These are phyloP conservation scores for Komagataella mondaviorum DNA, from an alignment of 805 yeast genomes.

Conservation along the genomic window DNA sequence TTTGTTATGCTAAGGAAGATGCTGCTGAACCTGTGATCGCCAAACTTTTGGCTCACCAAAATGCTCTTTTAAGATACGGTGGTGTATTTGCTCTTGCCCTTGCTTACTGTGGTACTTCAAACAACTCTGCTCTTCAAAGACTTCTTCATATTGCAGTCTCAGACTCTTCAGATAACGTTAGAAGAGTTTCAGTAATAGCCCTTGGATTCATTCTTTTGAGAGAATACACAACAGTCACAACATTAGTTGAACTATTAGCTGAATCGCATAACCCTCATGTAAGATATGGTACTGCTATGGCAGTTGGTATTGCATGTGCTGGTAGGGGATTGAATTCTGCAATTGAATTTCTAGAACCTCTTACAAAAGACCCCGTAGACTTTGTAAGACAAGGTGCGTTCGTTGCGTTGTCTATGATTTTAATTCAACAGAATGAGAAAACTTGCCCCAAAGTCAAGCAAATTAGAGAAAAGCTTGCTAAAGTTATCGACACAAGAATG, in stretches of 20 bases:
- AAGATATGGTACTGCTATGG: conserved; percentile 96
- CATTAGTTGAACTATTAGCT: conserved; percentile 82
- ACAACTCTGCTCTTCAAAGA: conserved; percentile 74
- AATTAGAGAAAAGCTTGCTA: conserved; percentile 60
- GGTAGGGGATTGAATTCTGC: conserved; percentile 87
- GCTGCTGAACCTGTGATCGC: conserved; percentile 60
- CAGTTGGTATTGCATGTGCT: conserved; percentile 93
- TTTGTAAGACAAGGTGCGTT: conserved; percentile 97
- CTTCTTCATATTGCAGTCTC: conserved; percentile 90
- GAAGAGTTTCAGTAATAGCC: conserved; percentile 89
- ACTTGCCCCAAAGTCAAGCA: conserved; percentile 69
- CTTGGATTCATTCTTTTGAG: conserved; percentile 85
- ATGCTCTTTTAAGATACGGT: conserved; percentile 83
- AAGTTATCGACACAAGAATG: conserved; percentile 72
- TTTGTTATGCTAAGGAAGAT: conserved; percentile 78
- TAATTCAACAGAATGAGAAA: conserved; percentile 78
- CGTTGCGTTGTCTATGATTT: conserved; percentile 82
- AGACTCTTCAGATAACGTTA: conserved; percentile 90
- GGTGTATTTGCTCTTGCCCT: conserved; percentile 90
- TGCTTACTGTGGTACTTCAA: conserved; percentile 95
- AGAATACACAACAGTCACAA: conserved; percentile 87
- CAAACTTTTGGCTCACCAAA: conserved; percentile 57
- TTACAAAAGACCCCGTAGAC: conserved; percentile 88
- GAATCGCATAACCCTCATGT: conserved; percentile 97
- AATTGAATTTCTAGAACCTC: conserved; percentile 81